Percentiles rank a stretch among this genome's conserved stretches.
Evolutionary conservation across 495 filamentous ascomycete genomes (phyloP).

Genomic region (Tetracladium marchalianum): DNA sequence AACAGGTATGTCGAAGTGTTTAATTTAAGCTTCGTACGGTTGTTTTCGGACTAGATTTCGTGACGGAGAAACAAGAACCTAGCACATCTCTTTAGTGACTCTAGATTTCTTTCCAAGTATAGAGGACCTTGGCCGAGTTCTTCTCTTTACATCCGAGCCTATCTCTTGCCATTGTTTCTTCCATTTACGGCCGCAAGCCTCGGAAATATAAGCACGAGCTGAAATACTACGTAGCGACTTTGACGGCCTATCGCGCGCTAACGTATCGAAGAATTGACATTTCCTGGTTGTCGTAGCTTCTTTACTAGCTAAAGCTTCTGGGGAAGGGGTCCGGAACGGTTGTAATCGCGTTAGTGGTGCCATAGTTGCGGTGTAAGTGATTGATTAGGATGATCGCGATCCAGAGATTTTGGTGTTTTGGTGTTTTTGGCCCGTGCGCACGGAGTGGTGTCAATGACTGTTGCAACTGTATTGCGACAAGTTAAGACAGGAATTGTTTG

Average conservation of each 20-base stretch:
- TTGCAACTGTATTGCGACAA: too few relatives aligned
- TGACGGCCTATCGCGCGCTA: not conserved
- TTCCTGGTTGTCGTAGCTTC: conserved; percentile 5
- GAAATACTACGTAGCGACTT: not conserved
- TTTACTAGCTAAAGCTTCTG: not conserved
- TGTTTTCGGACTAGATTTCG: conserved; percentile 6
- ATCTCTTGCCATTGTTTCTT: not conserved
- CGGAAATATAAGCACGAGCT: not conserved
- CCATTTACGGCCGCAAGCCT: not conserved
- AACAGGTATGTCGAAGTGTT: conserved; percentile 1
- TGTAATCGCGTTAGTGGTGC: conserved; percentile 5
- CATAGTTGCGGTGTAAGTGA: not conserved
- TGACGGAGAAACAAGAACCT: conserved; percentile 1
- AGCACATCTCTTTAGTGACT: not conserved
- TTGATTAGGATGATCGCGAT: too few relatives aligned
- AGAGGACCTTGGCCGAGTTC: not conserved
- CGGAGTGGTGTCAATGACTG: too few relatives aligned
- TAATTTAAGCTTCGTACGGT: conserved; percentile 12
- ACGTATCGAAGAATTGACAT: conserved; percentile 1
- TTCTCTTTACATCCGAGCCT: conserved; percentile 1
- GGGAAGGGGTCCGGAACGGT: not conserved
- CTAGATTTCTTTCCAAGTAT: not conserved
- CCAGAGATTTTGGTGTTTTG: too few relatives aligned
- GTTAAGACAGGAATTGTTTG: too few relatives aligned
- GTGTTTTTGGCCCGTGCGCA: too few relatives aligned